Evolutionary conservation across 2,329 filamentous ascomycete genomes (phyloP).

Genomic region (Colletotrichum tropicicola): DNA sequence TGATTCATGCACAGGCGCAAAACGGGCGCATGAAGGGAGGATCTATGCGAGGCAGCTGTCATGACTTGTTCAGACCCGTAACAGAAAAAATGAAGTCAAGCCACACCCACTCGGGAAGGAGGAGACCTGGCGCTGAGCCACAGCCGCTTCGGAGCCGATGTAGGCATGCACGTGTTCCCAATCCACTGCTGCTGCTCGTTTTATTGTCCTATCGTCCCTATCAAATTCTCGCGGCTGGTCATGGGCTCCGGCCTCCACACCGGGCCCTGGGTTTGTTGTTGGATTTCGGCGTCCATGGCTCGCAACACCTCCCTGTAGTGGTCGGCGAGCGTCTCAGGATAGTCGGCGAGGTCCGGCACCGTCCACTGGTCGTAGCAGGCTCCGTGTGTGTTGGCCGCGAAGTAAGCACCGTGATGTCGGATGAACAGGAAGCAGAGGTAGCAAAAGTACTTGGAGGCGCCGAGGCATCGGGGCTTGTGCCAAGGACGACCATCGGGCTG

Average conservation of each 20-base stretch:
- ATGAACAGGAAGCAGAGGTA: conserved; percentile 32
- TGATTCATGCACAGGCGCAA: not conserved
- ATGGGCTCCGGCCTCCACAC: conserved; percentile 29
- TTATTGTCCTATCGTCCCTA: not conserved
- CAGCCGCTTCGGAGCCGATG: not conserved
- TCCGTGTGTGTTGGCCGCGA: conserved; percentile 29
- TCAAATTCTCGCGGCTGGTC: conserved; percentile 31
- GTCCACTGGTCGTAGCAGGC: conserved; percentile 33
- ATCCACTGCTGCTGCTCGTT: not conserved
- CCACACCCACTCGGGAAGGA: not conserved
- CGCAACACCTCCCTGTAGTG: conserved; percentile 20
- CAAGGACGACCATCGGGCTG: not conserved
- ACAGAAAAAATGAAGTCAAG: not conserved
- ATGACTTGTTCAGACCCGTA: not conserved
- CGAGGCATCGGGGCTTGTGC: conserved; percentile 25
- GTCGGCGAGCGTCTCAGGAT: conserved; percentile 11
- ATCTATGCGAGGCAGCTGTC: not conserved
- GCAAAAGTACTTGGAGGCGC: conserved; percentile 32
- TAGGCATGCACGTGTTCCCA: not conserved
- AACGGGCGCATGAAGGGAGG: conserved; percentile 5
- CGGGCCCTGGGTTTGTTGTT: not conserved
- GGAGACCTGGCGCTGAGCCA: not conserved
- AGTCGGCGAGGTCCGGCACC: conserved; percentile 30
- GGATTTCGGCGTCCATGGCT: conserved; percentile 22
- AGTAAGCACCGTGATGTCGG: conserved; percentile 28